These are phyloP conservation scores for Lepiota venenata DNA, from an alignment of 768 basidiomycete species.

Conservation along the genomic window DNA sequence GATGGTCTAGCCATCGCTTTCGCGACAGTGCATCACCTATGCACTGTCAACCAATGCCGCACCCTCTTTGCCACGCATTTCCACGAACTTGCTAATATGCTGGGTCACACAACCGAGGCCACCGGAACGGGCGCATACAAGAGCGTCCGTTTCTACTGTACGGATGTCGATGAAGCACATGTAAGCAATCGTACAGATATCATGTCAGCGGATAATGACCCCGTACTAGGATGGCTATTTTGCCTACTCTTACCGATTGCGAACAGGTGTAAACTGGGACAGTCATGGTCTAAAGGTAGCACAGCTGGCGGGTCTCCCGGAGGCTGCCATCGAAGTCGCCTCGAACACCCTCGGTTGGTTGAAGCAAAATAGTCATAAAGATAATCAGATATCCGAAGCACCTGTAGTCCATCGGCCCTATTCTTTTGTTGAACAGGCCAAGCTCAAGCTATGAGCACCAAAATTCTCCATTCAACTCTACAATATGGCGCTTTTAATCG, in stretches of 20 bases:
- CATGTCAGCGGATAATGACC: not conserved
- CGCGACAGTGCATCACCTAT: conserved; percentile 81
- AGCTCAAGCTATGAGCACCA: not conserved
- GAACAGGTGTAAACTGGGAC: conserved; percentile 82
- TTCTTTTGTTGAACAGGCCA: not conserved
- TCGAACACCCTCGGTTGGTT: conserved; percentile 43
- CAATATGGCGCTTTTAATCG: not conserved
- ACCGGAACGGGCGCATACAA: conserved; percentile 46
- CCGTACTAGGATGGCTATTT: conserved; percentile 65
- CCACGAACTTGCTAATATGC: conserved; percentile 86
- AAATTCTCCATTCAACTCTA: not conserved
- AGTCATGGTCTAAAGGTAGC: conserved; percentile 93
- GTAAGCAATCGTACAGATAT: conserved; percentile 37
- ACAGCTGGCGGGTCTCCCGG: conserved; percentile 80
- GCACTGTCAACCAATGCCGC: conserved; percentile 67
- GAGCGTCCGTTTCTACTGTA: conserved; percentile 84
- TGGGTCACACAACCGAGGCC: conserved; percentile 53
- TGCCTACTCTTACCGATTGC: conserved; percentile 77
- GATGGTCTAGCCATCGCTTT: conserved; percentile 95
- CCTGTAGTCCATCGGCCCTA: conserved; percentile 1
- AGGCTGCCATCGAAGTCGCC: conserved; percentile 57
- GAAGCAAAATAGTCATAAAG: conserved; percentile 16
- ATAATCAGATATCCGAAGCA: not conserved
- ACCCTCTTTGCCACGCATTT: conserved; percentile 99
- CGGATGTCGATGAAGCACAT: conserved; percentile 74